Evolutionary conservation across 2,329 filamentous ascomycete genomes (phyloP).

Genomic region (Penicillium sp.): DNA sequence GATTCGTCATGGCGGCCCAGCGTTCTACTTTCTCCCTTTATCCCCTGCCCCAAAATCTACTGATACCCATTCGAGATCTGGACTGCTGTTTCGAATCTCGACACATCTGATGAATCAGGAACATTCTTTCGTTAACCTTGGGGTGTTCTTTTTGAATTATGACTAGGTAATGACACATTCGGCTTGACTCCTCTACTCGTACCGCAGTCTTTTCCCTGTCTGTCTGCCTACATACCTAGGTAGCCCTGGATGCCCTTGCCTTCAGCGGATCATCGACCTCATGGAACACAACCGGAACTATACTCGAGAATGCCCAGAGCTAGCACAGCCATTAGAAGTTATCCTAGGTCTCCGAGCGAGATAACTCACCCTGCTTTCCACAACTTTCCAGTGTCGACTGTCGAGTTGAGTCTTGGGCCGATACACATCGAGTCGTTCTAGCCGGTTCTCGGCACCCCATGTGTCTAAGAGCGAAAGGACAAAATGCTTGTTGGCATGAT

Average conservation of each 20-base stretch:
- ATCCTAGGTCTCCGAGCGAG: not conserved
- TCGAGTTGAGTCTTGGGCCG: not conserved
- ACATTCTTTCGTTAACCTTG: not conserved
- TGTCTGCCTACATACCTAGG: not conserved
- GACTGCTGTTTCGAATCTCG: not conserved
- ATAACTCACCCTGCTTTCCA: not conserved
- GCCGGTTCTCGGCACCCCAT: not conserved
- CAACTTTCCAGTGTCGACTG: not conserved
- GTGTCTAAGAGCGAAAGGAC: not conserved
- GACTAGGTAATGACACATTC: not conserved
- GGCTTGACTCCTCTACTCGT: not conserved
- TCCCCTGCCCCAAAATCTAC: not conserved
- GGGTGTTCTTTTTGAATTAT: not conserved
- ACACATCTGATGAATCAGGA: not conserved
- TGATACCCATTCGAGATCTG: not conserved
- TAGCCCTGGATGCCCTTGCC: not conserved
- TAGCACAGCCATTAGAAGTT: not conserved
- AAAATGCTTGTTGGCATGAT: not conserved
- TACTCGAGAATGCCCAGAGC: not conserved
- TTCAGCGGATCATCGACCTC: not conserved
- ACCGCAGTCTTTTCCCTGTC: not conserved
- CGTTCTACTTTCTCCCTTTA: slow-evolving; percentile 7
- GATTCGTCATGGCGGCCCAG: slow-evolving; percentile 12
- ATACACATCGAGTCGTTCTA: not conserved
- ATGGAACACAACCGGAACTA: not conserved